Percentiles rank a stretch among this genome's conserved stretches.
Conservation (phyloP, 768 basidiomycete genomes). For the Amanita rimosa region DNA sequence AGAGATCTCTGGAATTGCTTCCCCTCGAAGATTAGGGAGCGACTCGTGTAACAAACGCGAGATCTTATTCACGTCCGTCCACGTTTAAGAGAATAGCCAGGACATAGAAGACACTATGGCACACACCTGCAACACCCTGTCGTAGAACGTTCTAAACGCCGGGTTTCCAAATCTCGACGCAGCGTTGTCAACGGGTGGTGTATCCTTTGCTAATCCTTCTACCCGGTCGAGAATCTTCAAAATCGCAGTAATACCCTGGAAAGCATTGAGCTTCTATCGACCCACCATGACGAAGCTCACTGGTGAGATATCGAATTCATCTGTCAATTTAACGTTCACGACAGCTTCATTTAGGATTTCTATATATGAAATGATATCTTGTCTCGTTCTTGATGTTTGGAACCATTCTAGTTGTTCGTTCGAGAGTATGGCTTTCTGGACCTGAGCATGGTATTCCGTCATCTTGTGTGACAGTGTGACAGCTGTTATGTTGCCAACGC, state of each 20-base stretch:
- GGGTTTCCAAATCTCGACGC: slow-evolving; percentile 96
- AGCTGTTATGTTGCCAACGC: too few relatives aligned
- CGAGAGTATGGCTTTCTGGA: slow-evolving; percentile 61
- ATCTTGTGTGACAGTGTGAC: neutral
- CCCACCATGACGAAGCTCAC: slow-evolving; percentile 28
- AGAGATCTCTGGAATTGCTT: slow-evolving; percentile 57
- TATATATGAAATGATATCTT: slow-evolving; percentile 58
- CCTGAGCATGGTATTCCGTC: neutral
- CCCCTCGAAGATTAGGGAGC: slow-evolving; percentile 45
- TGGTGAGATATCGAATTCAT: slow-evolving; percentile 41
- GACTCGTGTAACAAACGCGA: slow-evolving; percentile 45
- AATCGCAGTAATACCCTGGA: slow-evolving; percentile 53
- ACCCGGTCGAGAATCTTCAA: slow-evolving; percentile 56
- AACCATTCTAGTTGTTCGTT: slow-evolving; percentile 76
- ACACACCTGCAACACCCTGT: slow-evolving; percentile 58
- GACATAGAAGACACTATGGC: too few relatives aligned
- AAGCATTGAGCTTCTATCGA: slow-evolving; percentile 6
- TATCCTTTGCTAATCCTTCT: slow-evolving; percentile 51
- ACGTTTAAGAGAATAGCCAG: neutral
- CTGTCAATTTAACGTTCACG: slow-evolving; percentile 65
- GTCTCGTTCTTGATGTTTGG: slow-evolving; percentile 60
- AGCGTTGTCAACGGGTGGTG: slow-evolving; percentile 82
- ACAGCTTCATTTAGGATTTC: slow-evolving; percentile 66
- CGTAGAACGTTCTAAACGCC: slow-evolving; percentile 88
- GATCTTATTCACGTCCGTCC: slow-evolving; percentile 22